Conservation (phyloP, 2,329 filamentous ascomycete genomes). For the Arthroderma uncinatum region DNA sequence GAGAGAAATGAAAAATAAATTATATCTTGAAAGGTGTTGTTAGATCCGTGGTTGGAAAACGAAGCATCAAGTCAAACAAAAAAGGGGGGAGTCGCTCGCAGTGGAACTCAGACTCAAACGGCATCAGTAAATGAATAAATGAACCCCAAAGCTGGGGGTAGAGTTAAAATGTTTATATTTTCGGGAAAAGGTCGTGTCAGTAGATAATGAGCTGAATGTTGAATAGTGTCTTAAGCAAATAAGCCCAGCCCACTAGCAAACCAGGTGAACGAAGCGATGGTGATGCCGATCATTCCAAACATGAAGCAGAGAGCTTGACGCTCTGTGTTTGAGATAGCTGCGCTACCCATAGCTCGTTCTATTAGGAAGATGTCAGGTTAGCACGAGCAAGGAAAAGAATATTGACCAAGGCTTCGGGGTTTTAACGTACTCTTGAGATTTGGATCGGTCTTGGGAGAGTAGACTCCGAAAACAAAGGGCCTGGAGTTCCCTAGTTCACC, state of each 20-base stretch:
- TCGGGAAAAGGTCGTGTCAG: neutral
- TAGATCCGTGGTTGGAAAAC: neutral
- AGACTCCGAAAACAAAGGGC: constrained; percentile 52
- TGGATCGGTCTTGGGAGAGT: constrained; percentile 43
- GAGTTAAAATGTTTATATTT: neutral
- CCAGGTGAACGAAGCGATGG: constrained; percentile 47
- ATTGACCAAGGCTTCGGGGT: neutral
- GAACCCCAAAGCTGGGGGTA: neutral
- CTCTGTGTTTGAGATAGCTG: constrained; percentile 43
- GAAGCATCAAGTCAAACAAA: neutral
- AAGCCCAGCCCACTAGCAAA: constrained; percentile 35
- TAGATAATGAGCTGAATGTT: neutral
- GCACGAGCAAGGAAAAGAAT: neutral
- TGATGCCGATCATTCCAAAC: constrained; percentile 45
- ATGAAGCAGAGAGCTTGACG: constrained; percentile 46
- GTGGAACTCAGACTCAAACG: neutral
- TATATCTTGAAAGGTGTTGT: neutral
- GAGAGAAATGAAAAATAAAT: neutral
- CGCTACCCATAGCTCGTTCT: constrained; percentile 14
- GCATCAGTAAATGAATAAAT: neutral
- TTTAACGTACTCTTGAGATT: constrained; percentile 35
- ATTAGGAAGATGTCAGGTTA: neutral
- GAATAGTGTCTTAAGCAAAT: constrained; percentile 4
- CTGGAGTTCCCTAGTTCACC: constrained; percentile 46
- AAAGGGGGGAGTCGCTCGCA: neutral